A percentile compares a stretch with the other conserved stretches of the same genome.
These are phyloP conservation scores for Scleroderma citrinum DNA, from an alignment of 768 basidiomycete genomes.

Conservation along the genomic window DNA sequence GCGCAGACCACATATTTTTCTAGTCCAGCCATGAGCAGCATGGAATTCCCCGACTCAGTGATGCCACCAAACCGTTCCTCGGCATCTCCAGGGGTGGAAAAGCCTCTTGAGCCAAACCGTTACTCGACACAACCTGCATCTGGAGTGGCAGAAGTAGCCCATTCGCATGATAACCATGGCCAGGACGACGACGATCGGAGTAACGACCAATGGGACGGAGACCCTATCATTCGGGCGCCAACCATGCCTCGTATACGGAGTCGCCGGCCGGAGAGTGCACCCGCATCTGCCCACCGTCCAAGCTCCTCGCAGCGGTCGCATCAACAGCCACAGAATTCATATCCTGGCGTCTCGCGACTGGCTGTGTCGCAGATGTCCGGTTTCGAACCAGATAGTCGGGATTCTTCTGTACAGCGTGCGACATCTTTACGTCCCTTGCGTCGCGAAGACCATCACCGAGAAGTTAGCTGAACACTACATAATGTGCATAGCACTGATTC, in stretches of 20 bases:
- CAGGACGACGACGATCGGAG: conserved; percentile 9
- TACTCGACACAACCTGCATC: conserved; percentile 7
- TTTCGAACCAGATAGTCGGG: neutral
- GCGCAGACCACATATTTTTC: conserved; percentile 11
- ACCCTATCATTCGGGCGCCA: conserved; percentile 10
- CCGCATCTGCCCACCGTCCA: conserved; percentile 6
- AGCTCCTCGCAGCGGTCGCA: conserved; percentile 6
- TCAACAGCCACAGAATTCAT: neutral
- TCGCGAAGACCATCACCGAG: conserved; percentile 11
- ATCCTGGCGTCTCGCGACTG: conserved; percentile 1
- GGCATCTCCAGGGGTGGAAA: conserved; percentile 13
- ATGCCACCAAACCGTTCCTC: conserved; percentile 8
- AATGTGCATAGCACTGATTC: no score
- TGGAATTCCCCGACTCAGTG: conserved; percentile 12
- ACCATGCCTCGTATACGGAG: conserved; percentile 4
- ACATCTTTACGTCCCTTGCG: conserved; percentile 20
- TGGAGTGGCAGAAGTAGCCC: neutral
- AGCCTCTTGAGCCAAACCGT: conserved; percentile 18
- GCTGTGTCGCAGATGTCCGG: conserved; percentile 1
- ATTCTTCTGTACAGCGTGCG: conserved; percentile 1
- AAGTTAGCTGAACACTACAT: no score
- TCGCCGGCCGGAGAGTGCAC: conserved; percentile 4
- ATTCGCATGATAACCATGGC: neutral
- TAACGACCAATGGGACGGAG: conserved; percentile 18
- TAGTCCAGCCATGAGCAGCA: conserved; percentile 1